Base-by-base conservation (phyloP, 176 grass and related monocot species). In the Elymus sibiricus region DNA sequence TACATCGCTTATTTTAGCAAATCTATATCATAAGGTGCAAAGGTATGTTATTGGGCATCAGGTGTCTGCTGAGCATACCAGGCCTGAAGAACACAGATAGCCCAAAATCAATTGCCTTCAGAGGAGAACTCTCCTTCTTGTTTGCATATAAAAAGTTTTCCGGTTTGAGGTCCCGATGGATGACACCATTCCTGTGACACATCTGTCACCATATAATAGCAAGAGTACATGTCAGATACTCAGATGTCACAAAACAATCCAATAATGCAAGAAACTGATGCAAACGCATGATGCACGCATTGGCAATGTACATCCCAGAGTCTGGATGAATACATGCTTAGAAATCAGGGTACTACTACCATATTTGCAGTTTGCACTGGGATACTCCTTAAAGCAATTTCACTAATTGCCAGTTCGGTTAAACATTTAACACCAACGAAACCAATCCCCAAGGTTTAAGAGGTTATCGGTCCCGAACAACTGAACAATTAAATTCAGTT, bases 51-150 rank as follows among this genome's bases (percentile, higher is more conserved):
- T 71, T 81, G 60, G 65, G 61, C 51, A 87, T 67, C 80, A 75
- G n/a, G 61, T 76, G 12, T 76, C n/a, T 31, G 29, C 28, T 51
- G 14, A 67, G 42, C 66, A 78, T 91, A 99, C 97, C 94, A 84
- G 92, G 94, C 68, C 83, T 92, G 85, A 99, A 99, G 89, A 97
- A 94, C 38, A 99, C 82, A 25, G 97, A 99, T 28, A 99, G 82
- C 14, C 97, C 97, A 55, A 99, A 99, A 91, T 99, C 97, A 83
- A 99, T 99, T 38, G 94, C 94, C 89, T 99, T 99, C 16, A 99
- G 76, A 44, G 97, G 88, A 39, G 97, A 91, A 64, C 58, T 97
- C 70, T 99, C 97, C 83, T 99, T 99, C 83, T 97, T 97, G 85
- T 87, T 91, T 42, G 88, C 94, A 71, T 83, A 99, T 67, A 99